These are phyloP conservation scores for Penicillium sp. DNA, from an alignment of 2,329 filamentous ascomycete genomes.

Conservation along the genomic window DNA sequence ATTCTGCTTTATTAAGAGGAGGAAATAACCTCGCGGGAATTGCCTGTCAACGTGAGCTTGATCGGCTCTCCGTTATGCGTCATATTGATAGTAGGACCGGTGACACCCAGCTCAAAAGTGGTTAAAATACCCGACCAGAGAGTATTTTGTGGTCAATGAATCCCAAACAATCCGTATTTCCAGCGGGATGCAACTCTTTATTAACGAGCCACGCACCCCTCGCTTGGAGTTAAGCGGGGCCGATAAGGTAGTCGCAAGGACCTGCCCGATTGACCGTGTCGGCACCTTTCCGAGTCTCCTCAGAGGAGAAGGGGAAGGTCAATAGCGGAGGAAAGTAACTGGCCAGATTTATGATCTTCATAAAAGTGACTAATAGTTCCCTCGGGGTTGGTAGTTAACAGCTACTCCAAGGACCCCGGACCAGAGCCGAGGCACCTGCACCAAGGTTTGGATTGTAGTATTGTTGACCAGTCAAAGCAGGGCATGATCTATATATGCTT, in stretches of 20 bases:
- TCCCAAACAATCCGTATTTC: too few relatives aligned
- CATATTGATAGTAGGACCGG: conserved; percentile 44
- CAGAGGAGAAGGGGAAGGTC: not conserved
- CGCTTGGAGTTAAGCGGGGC: conserved; percentile 20
- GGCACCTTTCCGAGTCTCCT: not conserved
- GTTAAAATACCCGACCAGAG: too few relatives aligned
- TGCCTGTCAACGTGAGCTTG: conserved; percentile 24
- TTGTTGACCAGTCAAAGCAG: not conserved
- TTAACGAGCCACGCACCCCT: conserved; percentile 6
- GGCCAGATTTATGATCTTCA: not conserved
- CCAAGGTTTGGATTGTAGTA: not conserved
- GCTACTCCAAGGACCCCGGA: not conserved
- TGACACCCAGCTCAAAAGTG: not conserved
- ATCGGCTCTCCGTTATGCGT: conserved; percentile 17
- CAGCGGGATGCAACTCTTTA: not conserved
- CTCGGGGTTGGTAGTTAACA: not conserved
- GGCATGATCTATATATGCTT: not conserved
- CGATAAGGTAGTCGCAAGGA: conserved; percentile 12
- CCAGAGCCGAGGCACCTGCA: not conserved
- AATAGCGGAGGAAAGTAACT: not conserved
- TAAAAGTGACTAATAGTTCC: not conserved
- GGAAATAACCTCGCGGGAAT: conserved; percentile 24
- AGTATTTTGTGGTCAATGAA: too few relatives aligned
- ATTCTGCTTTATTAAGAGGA: not conserved
- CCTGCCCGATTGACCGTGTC: conserved; percentile 9